Conservation (phyloP, 169 alveolate genomes). For the Plasmodium gonderi region DNA sequence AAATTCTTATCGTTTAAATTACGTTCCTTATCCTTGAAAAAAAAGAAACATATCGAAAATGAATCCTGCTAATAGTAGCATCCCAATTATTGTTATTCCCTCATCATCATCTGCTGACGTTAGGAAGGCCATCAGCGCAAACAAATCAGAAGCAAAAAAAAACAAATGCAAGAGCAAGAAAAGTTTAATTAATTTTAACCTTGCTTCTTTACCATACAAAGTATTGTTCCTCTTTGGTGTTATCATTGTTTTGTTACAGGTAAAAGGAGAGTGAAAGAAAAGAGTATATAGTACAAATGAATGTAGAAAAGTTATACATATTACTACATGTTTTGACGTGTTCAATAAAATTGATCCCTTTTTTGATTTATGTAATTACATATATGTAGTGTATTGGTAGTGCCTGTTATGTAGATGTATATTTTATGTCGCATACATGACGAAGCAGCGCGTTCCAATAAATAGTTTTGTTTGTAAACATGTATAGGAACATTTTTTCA, state of each 20-base stretch:
- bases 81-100: neutral
- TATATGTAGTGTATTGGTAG: no score
- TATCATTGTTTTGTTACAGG: conserved; percentile 17
- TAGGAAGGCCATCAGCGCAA: neutral
- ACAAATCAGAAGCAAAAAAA: neutral
- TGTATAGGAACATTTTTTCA: no score
- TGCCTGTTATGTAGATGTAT: no score
- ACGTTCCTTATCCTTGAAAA: neutral
- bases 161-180: neutral
- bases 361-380: no score
- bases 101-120: neutral
- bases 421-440: no score
- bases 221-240: conserved; percentile 16
- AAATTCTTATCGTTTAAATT: neutral
- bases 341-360: neutral
- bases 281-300: neutral
- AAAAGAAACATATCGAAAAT: neutral
- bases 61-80: neutral
- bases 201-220: conserved; percentile 4
- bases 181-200: neutral
- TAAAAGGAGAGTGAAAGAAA: neutral
- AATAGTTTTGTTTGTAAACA: no score
- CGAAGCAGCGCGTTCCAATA: no score
- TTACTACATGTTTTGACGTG: neutral
- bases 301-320: neutral